These are phyloP conservation scores for Picochlorum sp. DNA, from an alignment of 139 green algal genomes.

Conservation along the genomic window DNA sequence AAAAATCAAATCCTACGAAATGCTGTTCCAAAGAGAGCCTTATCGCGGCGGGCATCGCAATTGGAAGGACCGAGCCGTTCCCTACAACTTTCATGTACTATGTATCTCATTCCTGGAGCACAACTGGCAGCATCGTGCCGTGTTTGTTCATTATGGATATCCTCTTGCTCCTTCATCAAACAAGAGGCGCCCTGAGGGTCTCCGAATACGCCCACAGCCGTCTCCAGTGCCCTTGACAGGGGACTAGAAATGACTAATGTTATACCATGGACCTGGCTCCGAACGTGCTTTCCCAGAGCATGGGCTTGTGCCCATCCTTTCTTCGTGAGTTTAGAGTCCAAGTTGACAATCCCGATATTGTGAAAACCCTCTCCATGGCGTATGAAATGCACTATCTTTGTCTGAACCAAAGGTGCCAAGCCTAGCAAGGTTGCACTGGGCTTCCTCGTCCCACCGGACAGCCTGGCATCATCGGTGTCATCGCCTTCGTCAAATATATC, in stretches of 20 bases:
- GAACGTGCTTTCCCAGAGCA: conserved; percentile 32
- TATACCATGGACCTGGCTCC: conserved; percentile 5
- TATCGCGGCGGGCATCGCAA: conserved; percentile 33
- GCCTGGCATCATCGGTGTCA: neutral
- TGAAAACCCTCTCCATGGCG: conserved; percentile 49
- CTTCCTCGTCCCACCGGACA: neutral
- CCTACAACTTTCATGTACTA: conserved; percentile 32
- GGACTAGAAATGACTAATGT: conserved; percentile 35
- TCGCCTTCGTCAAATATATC: conserved; percentile 16
- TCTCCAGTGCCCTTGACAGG: conserved; percentile 34
- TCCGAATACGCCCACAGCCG: conserved; percentile 35
- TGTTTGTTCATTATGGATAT: conserved; percentile 6
- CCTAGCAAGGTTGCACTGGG: conserved; percentile 13
- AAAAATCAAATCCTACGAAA: conserved; percentile 47
- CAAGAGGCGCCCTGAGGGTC: neutral
- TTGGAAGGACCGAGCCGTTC: conserved; percentile 30
- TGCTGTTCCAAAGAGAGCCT: conserved; percentile 7
- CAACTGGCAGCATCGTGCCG: conserved; percentile 14
- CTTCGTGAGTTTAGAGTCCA: conserved; percentile 36
- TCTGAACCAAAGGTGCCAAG: conserved; percentile 28
- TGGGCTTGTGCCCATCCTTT: conserved; percentile 40
- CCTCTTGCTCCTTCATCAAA: conserved; percentile 17
- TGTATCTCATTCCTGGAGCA: conserved; percentile 13
- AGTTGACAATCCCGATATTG: conserved; percentile 36
- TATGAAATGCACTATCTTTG: conserved; percentile 46